These are phyloP conservation scores for Paecilomyces sp. DNA, from an alignment of 2,329 filamentous ascomycete species.

Conservation along the genomic window DNA sequence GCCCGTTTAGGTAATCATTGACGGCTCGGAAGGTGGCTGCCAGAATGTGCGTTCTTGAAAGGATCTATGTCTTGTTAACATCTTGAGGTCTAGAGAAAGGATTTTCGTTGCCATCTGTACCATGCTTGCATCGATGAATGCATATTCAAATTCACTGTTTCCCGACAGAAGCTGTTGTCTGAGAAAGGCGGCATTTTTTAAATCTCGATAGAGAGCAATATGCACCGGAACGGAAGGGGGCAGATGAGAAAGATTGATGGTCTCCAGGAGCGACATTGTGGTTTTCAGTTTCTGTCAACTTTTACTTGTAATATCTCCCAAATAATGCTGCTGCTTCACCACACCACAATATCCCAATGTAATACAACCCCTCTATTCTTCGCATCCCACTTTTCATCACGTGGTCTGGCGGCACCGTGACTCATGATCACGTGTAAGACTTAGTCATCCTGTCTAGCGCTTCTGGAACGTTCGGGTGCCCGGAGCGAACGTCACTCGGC, in stretches of 20 bases:
- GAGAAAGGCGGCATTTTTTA: slow-evolving; percentile 71
- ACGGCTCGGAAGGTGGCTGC: slow-evolving; percentile 73
- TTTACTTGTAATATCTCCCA: not conserved
- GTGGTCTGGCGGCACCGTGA: not conserved
- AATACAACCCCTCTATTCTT: not conserved
- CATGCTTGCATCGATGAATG: slow-evolving; percentile 78
- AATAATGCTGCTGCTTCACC: not conserved
- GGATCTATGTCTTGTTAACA: slow-evolving; percentile 43
- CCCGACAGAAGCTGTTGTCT: slow-evolving; percentile 77
- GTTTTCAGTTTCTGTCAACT: not conserved
- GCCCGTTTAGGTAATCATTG: slow-evolving; percentile 53
- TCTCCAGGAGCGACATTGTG: slow-evolving; percentile 48
- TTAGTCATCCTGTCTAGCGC: slow-evolving; percentile 8
- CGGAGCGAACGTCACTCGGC: slow-evolving; percentile 12
- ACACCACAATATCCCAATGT: not conserved
- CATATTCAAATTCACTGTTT: slow-evolving; percentile 84
- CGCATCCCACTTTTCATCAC: slow-evolving; percentile 1
- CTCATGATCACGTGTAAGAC: slow-evolving; percentile 11
- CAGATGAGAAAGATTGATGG: slow-evolving; percentile 67
- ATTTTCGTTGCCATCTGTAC: slow-evolving; percentile 39
- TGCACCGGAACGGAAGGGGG: slow-evolving; percentile 62
- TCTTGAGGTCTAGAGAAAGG: not conserved
- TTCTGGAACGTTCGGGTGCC: slow-evolving; percentile 31
- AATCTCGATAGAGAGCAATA: slow-evolving; percentile 65
- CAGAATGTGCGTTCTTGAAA: slow-evolving; percentile 66